Evolutionary conservation across 2,329 filamentous ascomycete genomes (phyloP), one percentile per base, ranked within the genome.

Genomic region (Rhynchosporium graminicola): DNA sequence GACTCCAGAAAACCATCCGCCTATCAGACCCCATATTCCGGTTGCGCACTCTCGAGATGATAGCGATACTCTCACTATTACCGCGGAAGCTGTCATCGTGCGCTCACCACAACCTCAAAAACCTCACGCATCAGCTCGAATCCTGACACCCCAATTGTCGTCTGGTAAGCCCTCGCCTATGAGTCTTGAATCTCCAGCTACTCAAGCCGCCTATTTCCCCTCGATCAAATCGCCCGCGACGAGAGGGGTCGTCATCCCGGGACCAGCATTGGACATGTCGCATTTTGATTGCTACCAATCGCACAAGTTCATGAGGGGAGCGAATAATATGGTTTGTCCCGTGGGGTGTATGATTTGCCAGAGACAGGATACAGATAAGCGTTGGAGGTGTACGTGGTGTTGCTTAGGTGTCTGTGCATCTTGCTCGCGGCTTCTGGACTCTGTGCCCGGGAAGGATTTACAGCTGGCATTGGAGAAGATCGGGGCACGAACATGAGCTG

Each of bases 341-440:
- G 65, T 73, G n/a, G 69, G 64, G 8, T 75, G 73, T 58, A 72
- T 72, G 72, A 61, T 74, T 6, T 75, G 73, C 63, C 59, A 66
- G 33, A 70, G 64, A 50, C 65, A 64, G 36, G 73, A 75, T 48
- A 64, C 60, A 2, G 69, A 73, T 36, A 65, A 54, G 20, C 60
- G 71, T 26, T 74, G 69, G 69, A 67, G 65, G 47, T 75, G 73
- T 54, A 67, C 67, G 28, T 75, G 73, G 73, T 75, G 73, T 51
- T 74, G 70, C 59, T 54, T 75, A 38, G 69, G 72, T 50, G 67
- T 69, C 26, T 75, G 73, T 61, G 67, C 62, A n/a, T 61, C 50
- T 36, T 75, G 73, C 62, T 72, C 73, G 68, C 60, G 70, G 51
- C 59, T 67, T 12, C 60, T 74, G 42, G 54, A 61, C 29, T 66